These are phyloP conservation scores for Alternaria conjuncta DNA, from an alignment of 2,329 filamentous ascomycete species.

Conservation along the genomic window DNA sequence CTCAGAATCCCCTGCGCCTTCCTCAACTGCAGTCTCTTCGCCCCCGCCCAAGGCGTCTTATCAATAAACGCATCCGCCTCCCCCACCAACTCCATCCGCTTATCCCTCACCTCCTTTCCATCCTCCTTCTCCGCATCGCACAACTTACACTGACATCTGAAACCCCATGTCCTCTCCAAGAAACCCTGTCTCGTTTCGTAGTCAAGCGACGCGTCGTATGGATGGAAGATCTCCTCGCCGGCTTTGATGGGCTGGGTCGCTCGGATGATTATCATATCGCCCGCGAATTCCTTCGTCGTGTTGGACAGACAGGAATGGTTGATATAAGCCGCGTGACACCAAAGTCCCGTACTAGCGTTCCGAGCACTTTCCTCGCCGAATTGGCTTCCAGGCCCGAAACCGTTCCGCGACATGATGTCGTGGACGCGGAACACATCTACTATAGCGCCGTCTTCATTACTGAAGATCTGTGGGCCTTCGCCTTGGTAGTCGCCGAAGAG, in stretches of 20 bases:
- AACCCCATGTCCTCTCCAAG: constrained; percentile 48
- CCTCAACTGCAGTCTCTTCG: constrained; percentile 30
- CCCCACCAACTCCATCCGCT: constrained; percentile 28
- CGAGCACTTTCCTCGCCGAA: constrained; percentile 30
- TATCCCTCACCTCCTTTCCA: constrained; percentile 25
- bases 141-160: constrained; percentile 50
- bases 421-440: constrained; percentile 60
- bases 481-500: constrained; percentile 45
- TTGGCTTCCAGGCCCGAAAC: constrained; percentile 49
- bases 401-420: constrained; percentile 54
- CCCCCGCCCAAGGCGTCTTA: constrained; percentile 35
- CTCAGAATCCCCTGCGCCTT: constrained; percentile 31
- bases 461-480: constrained; percentile 45
- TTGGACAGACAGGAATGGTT: constrained; percentile 57
- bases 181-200: constrained; percentile 44
- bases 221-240: constrained; percentile 33
- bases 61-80: constrained; percentile 35
- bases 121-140: constrained; percentile 47
- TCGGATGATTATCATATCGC: constrained; percentile 49
- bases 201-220: constrained; percentile 40
- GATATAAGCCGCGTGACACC: constrained; percentile 51
- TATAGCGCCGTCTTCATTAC: constrained; percentile 48
- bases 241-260: constrained; percentile 44
- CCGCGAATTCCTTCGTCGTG: constrained; percentile 48
- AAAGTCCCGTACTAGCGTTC: constrained; percentile 48